Percentiles rank a stretch among this genome's conserved stretches.
Conservation (phyloP, 148 eudicot genomes). For the Rhododendron griersonianum region DNA sequence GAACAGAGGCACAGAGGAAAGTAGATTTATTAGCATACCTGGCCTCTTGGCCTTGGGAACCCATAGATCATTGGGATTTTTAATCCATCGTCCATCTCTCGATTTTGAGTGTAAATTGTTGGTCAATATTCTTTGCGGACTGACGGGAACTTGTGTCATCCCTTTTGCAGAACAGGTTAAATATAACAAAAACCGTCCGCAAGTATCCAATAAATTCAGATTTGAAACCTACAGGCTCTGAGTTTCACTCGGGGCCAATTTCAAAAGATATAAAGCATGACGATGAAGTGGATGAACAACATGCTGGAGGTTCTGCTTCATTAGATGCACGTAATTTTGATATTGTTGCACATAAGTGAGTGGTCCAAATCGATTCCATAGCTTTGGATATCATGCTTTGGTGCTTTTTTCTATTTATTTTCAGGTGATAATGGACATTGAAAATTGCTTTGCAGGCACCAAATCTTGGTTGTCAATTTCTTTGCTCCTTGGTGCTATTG, state of each 20-base stretch:
- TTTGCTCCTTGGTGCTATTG: conserved; percentile 93
- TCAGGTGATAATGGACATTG: neutral
- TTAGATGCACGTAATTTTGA: conserved; percentile 65
- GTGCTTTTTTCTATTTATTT: neutral
- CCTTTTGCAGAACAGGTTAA: conserved; percentile 93
- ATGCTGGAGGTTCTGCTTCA: conserved; percentile 69
- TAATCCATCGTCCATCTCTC: neutral
- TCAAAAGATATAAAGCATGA: conserved; percentile 64
- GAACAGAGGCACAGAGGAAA: too few species aligned
- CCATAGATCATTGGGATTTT: neutral
- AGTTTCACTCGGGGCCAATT: conserved; percentile 56
- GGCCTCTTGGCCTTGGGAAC: neutral
- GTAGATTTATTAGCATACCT: neutral
- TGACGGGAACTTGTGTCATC: conserved; percentile 27
- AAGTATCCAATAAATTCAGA: conserved; percentile 72
- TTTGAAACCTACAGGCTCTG: conserved; percentile 64
- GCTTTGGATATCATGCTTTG: neutral
- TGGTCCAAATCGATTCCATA: conserved; percentile 14
- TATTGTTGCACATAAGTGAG: conserved; percentile 68
- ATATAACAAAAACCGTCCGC: conserved; percentile 86
- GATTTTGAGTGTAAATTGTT: conserved; percentile 3
- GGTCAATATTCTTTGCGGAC: neutral
- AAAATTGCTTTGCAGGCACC: conserved; percentile 50
- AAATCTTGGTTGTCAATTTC: conserved; percentile 75
- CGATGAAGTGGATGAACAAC: conserved; percentile 65